Base-by-base conservation (phyloP, 331 rosid genomes). In the Malus hybrid region DNA sequence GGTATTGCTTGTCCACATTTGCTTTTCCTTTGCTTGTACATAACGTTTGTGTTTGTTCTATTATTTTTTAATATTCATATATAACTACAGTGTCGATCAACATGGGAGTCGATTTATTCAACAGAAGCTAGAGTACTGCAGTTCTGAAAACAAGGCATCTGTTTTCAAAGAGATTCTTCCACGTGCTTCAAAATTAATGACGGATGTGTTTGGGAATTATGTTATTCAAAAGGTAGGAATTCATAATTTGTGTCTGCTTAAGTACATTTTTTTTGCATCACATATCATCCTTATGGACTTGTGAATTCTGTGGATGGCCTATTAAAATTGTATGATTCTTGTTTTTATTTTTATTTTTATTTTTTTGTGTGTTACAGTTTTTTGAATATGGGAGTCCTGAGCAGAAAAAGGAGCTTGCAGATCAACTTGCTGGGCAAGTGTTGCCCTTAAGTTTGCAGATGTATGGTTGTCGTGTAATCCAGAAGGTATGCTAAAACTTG, bases 81-180 rank as follows among this genome's bases (percentile, higher is more conserved):
- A 70, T 69, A 59, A 67, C 79, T 81, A 46, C 93, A 91, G 97
- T 61, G 73, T 90, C 77, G 93, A 89, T 83, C 97, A 91, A 81
- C 95, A 91, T 62, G 97, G 97, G 78, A 91, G 97, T 81, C 91
- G 97, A 67, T 91, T 91, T 82, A 91, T 91, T 80, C 97, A 89
- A 85, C 95, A 88, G 84, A 91, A 91, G 87, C 85, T 91, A 78
- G 97, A 91, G 71, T 70, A 65, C 76, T 86, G 96, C 78, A 84
- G 83, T 83, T 70, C 65, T 18, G 92, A 88, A 76, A 88, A 86
- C 68, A 86, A 83, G 85, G 83, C 54, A 70, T 83, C 89, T 56
- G 89, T 90, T 69, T 90, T 88, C 72, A 81, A 85, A 80, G 93
- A 88, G 83, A 83, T 90, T 80, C 79, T 86, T 79, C 97, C 93